Percentiles rank a stretch among this genome's conserved stretches.
phyloP scores from a whole-genome alignment of 2,329 filamentous ascomycete species.

The Beauveria caledonica region DNA sequence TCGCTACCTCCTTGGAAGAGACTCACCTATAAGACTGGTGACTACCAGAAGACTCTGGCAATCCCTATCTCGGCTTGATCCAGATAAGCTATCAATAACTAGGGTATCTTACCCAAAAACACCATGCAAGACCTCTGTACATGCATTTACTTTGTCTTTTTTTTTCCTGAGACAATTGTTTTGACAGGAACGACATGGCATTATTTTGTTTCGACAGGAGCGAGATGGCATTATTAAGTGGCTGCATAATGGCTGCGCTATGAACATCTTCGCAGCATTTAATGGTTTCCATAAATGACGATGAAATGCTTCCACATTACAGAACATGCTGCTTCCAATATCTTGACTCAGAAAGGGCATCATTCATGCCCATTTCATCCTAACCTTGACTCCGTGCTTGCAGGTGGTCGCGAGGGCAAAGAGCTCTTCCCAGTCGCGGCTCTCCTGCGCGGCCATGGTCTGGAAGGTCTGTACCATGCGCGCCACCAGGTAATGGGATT shows the following conservation, averaged over 20 bases:
- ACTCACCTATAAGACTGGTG: neutral
- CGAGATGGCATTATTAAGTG: no score
- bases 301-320: neutral
- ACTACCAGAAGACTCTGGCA: neutral
- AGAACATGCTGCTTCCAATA: neutral
- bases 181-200: no score
- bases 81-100: neutral
- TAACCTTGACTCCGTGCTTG: constrained; percentile 23
- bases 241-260: neutral
- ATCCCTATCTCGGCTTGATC: neutral
- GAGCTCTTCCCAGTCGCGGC: constrained; percentile 25
- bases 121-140: neutral
- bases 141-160: neutral
- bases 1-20: neutral
- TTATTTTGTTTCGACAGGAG: no score
- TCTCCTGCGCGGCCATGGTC: constrained; percentile 20
- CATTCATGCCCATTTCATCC: constrained; percentile 7
- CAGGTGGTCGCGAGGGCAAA: constrained; percentile 28
- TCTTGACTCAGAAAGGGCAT: neutral
- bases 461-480: constrained; percentile 27
- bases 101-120: neutral
- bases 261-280: neutral
- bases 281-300: neutral
- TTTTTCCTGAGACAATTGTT: no score
- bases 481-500: constrained; percentile 26